Evolutionary conservation across 2,329 filamentous ascomycete species (phyloP), one percentile per base, ranked within the genome.

Genomic region (Chlorencoelia australis): DNA sequence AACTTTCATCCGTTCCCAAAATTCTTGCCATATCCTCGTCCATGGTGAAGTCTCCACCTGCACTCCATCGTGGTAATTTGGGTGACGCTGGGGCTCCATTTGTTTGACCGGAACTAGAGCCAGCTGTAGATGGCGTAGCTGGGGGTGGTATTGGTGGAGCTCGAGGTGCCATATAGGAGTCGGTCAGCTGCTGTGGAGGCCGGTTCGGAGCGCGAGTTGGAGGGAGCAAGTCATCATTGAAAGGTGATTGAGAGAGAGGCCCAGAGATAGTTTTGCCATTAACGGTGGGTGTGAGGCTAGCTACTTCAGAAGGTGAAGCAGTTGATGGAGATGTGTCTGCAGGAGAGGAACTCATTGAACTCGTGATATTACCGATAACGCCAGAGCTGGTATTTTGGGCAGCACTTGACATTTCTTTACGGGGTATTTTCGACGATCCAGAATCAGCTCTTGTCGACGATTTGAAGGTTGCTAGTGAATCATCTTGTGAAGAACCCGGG

Each of bases 11-110:
- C 14, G 75, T 79, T 21, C 53, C 82, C 41, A 94, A 68, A 40
- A 95, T 89, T 39, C 88, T 80, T 36, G 84, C 82, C 75, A 95
- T 86, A 55, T 96, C 91, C 59, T 95, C 88, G 47, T 96, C 89
- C 79, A 94, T 78, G 41, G 82, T 91, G 54, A 95, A 91, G 47
- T 94, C 87, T 37, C 79, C 85, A 35, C 84, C 85, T 28, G 74
- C 71, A 59, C 82, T 94, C 74, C 74, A 84, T 52, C 79, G 71
- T 46, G 81, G 75, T 44, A 85, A 64, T 50, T 77, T 78, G 7
- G 81, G 78, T 7, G 80, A 83, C 25, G 60, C 47, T n/a, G 50
- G 46, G 4, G 26, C 34, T 10, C 51, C 53, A 39, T 55, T 55
- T 30, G 38, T n/a, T 44, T 68, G 62, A 42, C 57, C 64, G 15